phyloP scores from a whole-genome alignment of 306 rosid species.

The Spatholobus suberectus region DNA sequence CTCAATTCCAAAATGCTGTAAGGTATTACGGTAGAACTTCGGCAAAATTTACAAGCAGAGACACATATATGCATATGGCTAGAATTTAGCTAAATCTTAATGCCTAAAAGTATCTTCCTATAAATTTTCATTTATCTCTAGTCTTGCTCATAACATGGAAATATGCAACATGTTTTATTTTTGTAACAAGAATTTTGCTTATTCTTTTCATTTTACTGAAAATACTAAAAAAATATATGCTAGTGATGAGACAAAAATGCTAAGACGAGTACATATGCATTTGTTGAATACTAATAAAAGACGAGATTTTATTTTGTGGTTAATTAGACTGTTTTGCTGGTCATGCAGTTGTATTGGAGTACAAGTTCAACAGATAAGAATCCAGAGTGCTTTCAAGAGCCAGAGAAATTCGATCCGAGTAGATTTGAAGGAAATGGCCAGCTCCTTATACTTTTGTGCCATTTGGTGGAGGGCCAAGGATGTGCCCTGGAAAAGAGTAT shows the following conservation, averaged over 20 bases:
- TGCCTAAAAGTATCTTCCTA: too few relatives aligned
- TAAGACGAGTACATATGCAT: too few relatives aligned
- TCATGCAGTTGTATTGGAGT: slow-evolving; percentile 57
- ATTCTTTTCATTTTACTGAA: too few relatives aligned
- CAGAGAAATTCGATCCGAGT: slow-evolving; percentile 70
- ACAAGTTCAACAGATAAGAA: slow-evolving; percentile 46
- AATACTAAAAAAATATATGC: too few relatives aligned
- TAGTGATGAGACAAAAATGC: too few relatives aligned
- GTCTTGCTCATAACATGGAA: too few relatives aligned
- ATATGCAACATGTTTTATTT: too few relatives aligned
- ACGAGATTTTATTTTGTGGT: too few relatives aligned
- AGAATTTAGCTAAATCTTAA: too few relatives aligned
- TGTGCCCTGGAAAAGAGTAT: slow-evolving; percentile 36
- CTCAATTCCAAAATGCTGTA: slow-evolving; percentile 83
- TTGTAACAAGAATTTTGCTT: too few relatives aligned
- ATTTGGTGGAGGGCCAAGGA: slow-evolving; percentile 86
- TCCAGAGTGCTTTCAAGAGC: slow-evolving; percentile 57
- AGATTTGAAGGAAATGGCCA: slow-evolving; percentile 87
- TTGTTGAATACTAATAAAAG: too few relatives aligned
- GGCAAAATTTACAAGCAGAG: not conserved
- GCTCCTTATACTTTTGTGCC: slow-evolving; percentile 88
- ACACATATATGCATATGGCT: not conserved
- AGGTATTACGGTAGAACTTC: slow-evolving; percentile 40
- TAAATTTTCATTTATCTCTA: too few relatives aligned
- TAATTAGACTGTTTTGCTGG: not conserved